These are phyloP conservation scores for Alternaria burnsii DNA, from an alignment of 2,329 filamentous ascomycete genomes.

Conservation along the genomic window DNA sequence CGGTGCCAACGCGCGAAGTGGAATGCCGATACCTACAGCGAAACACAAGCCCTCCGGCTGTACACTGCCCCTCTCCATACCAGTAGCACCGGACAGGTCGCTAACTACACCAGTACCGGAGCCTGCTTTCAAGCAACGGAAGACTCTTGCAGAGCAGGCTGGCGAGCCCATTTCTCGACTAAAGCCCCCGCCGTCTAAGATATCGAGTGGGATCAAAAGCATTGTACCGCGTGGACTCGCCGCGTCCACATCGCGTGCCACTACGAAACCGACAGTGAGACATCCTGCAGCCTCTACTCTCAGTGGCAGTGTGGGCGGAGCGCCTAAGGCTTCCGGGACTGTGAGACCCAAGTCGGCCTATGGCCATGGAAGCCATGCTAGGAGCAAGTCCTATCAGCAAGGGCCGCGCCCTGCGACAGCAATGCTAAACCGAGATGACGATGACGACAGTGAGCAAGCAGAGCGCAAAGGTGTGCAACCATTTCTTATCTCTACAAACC, in stretches of 20 bases:
- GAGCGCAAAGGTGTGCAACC: conserved; percentile 58
- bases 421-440: conserved; percentile 55
- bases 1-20: conserved; percentile 62
- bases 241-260: conserved; percentile 53
- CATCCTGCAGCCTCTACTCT: conserved; percentile 59
- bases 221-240: conserved; percentile 53
- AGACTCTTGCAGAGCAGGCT: conserved; percentile 59
- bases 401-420: conserved; percentile 50
- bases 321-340: conserved; percentile 56
- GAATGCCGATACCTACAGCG: conserved; percentile 58
- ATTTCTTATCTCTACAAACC: conserved; percentile 52
- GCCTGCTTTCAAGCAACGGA: conserved; percentile 58
- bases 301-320: conserved; percentile 63
- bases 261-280: conserved; percentile 54
- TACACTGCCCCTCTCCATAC: conserved; percentile 39
- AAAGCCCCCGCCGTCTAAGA: conserved; percentile 53
- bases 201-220: conserved; percentile 55
- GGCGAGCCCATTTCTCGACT: conserved; percentile 57
- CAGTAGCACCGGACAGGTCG: conserved; percentile 16
- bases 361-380: conserved; percentile 50
- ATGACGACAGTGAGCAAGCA: conserved; percentile 49
- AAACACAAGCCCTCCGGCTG: conserved; percentile 63
- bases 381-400: conserved; percentile 57
- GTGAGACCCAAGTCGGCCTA: conserved; percentile 60
- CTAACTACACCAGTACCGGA: conserved; percentile 53